These are phyloP conservation scores for Zangia roseola DNA, from an alignment of 768 basidiomycete genomes.

Conservation along the genomic window DNA sequence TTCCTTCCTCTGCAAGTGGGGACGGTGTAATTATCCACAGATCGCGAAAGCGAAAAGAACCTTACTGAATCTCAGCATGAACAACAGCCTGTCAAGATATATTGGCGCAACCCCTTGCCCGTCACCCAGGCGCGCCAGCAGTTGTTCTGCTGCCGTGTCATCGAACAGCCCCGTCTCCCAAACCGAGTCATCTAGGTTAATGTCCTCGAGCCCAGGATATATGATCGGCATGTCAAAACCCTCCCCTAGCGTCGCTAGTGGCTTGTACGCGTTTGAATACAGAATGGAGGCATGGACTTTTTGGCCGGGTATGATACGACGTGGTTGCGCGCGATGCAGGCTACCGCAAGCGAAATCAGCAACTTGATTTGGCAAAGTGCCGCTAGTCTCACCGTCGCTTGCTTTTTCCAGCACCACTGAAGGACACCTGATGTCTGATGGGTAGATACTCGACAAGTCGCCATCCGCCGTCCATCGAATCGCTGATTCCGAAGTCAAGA, in stretches of 20 bases:
- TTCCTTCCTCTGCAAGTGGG: constrained; percentile 10
- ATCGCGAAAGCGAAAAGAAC: background rate
- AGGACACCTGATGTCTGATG: constrained; percentile 23
- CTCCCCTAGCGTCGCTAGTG: constrained; percentile 17
- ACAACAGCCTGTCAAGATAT: constrained; percentile 19
- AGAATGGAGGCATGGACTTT: constrained; percentile 27
- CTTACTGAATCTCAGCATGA: constrained; percentile 24
- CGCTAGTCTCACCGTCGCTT: constrained; percentile 13
- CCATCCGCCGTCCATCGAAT: constrained; percentile 22
- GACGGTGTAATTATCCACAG: background rate
- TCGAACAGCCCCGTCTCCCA: constrained; percentile 26
- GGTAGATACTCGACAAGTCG: constrained; percentile 19
- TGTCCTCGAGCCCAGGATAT: background rate
- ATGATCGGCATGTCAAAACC: constrained; percentile 23
- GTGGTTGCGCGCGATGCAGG: constrained; percentile 16
- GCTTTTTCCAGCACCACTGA: constrained; percentile 16
- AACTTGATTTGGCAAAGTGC: background rate
- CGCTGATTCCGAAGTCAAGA: constrained; percentile 19
- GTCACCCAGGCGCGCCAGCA: constrained; percentile 10
- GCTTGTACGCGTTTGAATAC: constrained; percentile 20
- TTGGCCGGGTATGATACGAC: constrained; percentile 29
- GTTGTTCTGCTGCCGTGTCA: constrained; percentile 11
- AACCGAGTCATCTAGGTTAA: constrained; percentile 4
- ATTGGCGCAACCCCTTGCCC: constrained; percentile 17
- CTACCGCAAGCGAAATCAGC: constrained; percentile 6